Conservation (phyloP, 179 eudicot species). For the Carnegiea gigantea region DNA sequence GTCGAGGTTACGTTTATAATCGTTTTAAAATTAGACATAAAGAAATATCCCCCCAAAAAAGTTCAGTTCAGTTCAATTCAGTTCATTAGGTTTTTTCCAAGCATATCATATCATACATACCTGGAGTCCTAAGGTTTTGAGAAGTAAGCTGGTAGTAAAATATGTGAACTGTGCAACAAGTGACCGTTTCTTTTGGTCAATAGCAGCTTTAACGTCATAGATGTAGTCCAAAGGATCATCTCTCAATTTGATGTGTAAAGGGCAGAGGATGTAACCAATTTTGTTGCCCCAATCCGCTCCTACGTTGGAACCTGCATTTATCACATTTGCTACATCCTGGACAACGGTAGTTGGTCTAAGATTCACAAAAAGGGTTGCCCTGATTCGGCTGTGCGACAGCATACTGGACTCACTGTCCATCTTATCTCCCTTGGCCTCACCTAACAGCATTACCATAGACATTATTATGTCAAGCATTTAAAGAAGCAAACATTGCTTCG, state of each 20-base stretch:
- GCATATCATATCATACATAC: neutral
- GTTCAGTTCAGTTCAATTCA: too few relatives aligned
- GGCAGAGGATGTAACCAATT: neutral
- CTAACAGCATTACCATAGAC: neutral
- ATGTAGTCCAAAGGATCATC: neutral
- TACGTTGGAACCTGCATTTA: neutral
- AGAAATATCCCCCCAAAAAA: too few relatives aligned
- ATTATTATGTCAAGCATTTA: neutral
- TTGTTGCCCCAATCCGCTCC: neutral
- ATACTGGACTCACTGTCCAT: neutral
- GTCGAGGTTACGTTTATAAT: too few relatives aligned
- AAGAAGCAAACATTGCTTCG: too few relatives aligned
- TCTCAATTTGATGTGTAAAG: neutral
- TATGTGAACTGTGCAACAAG: neutral
- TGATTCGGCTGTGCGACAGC: slow-evolving; percentile 27
- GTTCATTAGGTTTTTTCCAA: too few relatives aligned
- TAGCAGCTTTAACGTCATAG: neutral
- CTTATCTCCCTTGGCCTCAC: slow-evolving; percentile 12
- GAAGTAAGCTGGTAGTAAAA: neutral
- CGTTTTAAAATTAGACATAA: too few relatives aligned
- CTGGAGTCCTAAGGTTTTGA: neutral
- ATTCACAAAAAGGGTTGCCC: slow-evolving; percentile 50
- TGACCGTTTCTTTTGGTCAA: neutral
- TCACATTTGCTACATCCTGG: slow-evolving; percentile 14
- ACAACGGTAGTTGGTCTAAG: slow-evolving; percentile 52